Evolutionary conservation across 371 early-diverging fungal species (phyloP).

Genomic region (Dinochytrium kinnereticum): DNA sequence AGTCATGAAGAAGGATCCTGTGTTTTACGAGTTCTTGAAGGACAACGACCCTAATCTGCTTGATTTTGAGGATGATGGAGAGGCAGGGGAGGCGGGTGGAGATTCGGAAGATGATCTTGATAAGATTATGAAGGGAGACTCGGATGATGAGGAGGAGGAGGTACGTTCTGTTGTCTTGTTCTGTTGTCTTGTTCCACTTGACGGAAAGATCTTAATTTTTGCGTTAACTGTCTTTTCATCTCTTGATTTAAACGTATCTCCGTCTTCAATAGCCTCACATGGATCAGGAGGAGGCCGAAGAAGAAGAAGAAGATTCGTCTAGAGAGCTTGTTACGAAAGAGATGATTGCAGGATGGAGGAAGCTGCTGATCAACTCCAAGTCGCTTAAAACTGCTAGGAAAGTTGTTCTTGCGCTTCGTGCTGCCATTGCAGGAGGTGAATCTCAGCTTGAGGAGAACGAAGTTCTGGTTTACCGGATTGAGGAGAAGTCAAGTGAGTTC

Average conservation of each 20-base stretch:
- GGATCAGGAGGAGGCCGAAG: conserved; percentile 26
- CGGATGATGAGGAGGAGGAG: conserved; percentile 47
- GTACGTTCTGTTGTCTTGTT: background rate
- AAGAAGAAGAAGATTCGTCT: conserved; percentile 49
- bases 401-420: conserved; percentile 80
- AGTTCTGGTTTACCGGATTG: conserved; percentile 67
- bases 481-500: conserved; percentile 54
- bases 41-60: conserved; percentile 84
- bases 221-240: too few relatives aligned
- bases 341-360: conserved; percentile 77
- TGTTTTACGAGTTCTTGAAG: conserved; percentile 85
- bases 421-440: conserved; percentile 80
- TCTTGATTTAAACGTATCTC: background rate
- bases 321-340: conserved; percentile 61
- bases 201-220: too few relatives aligned
- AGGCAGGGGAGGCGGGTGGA: conserved; percentile 58
- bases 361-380: conserved; percentile 58
- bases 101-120: conserved; percentile 44
- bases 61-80: conserved; percentile 72
- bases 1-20: conserved; percentile 84
- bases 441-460: conserved; percentile 58
- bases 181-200: background rate
- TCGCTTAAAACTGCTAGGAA: conserved; percentile 68
- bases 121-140: conserved; percentile 33
- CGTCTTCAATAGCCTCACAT: background rate